These are phyloP conservation scores for Otatea glauca DNA, from an alignment of 176 grass and related monocot species.

Conservation along the genomic window DNA sequence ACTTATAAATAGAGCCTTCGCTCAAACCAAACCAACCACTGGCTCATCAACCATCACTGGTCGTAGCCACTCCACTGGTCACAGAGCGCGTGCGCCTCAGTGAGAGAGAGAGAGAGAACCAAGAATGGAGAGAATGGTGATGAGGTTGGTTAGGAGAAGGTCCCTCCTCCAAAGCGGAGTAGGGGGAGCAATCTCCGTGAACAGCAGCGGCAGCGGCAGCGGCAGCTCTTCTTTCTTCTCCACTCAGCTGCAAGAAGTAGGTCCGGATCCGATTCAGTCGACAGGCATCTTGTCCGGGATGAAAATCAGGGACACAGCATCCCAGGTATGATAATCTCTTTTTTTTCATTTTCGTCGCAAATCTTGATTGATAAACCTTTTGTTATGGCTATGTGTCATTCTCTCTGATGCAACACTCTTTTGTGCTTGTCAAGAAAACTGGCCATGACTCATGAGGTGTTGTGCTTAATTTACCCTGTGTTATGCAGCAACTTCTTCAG, in stretches of 20 bases:
- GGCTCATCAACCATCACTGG: background rate
- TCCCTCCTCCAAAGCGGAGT: conserved; percentile 15
- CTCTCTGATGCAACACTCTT: background rate
- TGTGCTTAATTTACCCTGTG: too few relatives aligned
- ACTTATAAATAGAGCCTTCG: background rate
- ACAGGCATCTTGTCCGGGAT: conserved; percentile 35
- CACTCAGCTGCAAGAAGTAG: conserved; percentile 44
- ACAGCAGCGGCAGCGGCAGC: background rate
- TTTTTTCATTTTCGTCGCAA: background rate
- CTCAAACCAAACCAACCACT: background rate
- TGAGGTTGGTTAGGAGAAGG: conserved; percentile 45
- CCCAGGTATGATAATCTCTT: conserved; percentile 46
- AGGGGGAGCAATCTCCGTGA: background rate
- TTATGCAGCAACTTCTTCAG: background rate
- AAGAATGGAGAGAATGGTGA: conserved; percentile 54
- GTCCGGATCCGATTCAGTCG: conserved; percentile 35
- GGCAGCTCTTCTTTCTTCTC: conserved; percentile 44
- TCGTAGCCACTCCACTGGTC: too few relatives aligned
- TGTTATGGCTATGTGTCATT: too few relatives aligned
- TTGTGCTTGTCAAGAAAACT: too few relatives aligned
- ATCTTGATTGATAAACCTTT: background rate
- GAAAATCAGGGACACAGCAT: conserved; percentile 61
- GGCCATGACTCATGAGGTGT: too few relatives aligned
- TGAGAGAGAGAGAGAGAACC: conserved; percentile 13
- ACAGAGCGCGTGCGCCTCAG: background rate